Percentiles rank a stretch among this genome's conserved stretches.
phyloP scores from a whole-genome alignment of 345 rosid genomes.

The Lenwebbia sp. region DNA sequence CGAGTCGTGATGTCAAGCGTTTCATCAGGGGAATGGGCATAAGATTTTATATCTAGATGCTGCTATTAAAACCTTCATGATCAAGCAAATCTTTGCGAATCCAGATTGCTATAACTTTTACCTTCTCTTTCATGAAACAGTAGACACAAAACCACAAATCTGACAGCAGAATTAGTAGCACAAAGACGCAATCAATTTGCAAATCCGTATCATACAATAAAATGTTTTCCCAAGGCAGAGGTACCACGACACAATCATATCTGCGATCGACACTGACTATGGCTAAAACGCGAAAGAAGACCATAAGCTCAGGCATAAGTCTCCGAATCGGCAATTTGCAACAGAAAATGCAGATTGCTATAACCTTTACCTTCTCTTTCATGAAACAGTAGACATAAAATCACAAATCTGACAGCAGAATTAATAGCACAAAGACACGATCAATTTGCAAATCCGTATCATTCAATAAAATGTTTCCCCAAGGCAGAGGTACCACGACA shows the following conservation, averaged over 20 bases:
- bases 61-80: not conserved
- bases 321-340: not conserved
- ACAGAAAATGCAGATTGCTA: too few species aligned
- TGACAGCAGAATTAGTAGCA: not conserved
- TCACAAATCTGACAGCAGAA: not conserved
- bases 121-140: not conserved
- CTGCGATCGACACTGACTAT: not conserved
- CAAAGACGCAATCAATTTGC: not conserved
- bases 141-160: not conserved
- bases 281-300: not conserved
- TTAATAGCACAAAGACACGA: not conserved
- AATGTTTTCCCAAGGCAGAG: not conserved
- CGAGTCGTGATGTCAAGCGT: not conserved
- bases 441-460: not conserved
- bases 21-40: not conserved
- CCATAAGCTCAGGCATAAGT: not conserved
- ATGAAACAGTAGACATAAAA: not conserved
- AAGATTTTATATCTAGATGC: not conserved
- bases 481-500: not conserved
- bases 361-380: not conserved
- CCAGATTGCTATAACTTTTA: not conserved
- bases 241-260: not conserved
- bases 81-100: not conserved
- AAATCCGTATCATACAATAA: not conserved
- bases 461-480: not conserved